These are phyloP conservation scores for Azolla pinnata DNA, from an alignment of 75 land plant species.

Conservation along the genomic window DNA sequence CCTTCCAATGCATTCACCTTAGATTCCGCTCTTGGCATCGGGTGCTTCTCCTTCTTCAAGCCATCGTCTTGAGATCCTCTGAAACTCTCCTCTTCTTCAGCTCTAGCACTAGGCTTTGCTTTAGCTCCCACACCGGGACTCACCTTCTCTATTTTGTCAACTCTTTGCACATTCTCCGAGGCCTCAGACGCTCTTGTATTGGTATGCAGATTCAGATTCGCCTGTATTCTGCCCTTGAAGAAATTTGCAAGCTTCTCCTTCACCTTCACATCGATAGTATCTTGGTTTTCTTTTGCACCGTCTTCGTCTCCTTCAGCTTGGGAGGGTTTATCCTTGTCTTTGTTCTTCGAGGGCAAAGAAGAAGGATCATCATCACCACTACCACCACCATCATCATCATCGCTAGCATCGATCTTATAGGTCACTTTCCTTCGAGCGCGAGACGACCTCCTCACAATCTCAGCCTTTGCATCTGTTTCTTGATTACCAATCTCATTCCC, in stretches of 20 bases:
- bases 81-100: slow-evolving; percentile 6
- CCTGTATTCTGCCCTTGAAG: not conserved
- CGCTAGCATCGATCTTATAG: slow-evolving; percentile 38
- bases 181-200: too few species aligned
- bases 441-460: slow-evolving; percentile 28
- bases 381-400: slow-evolving; percentile 28
- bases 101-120: not conserved
- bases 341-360: too few species aligned
- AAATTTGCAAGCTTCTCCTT: not conserved
- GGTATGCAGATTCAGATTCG: not conserved
- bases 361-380: slow-evolving; percentile 15
- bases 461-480: not conserved
- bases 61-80: not conserved
- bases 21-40: not conserved
- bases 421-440: slow-evolving; percentile 41
- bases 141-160: slow-evolving; percentile 38
- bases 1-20: not conserved
- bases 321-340: not conserved
- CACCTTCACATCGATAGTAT: too few species aligned
- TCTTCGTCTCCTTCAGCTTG: not conserved
- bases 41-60: not conserved
- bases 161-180: slow-evolving; percentile 25
- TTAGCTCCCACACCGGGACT: slow-evolving; percentile 40
- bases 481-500: not conserved
- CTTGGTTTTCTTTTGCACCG: not conserved